Conservation (phyloP, 768 basidiomycete genomes). For the Mycena maculata region DNA sequence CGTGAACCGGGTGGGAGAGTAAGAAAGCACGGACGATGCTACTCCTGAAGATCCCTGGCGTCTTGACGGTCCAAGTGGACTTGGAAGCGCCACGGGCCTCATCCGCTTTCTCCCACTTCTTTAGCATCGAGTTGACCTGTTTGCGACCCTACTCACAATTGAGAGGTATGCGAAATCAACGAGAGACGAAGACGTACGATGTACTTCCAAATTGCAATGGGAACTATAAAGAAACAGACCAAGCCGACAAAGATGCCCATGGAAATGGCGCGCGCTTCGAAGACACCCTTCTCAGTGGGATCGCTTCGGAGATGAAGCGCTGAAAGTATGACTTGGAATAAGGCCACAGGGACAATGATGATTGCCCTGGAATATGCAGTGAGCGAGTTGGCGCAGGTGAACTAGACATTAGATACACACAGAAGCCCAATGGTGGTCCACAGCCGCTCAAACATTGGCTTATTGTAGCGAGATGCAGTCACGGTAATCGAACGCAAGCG, state of each 20-base stretch:
- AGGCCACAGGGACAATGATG: slow-evolving; percentile 52
- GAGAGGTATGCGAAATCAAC: background rate
- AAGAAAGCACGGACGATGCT: slow-evolving; percentile 44
- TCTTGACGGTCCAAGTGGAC: slow-evolving; percentile 57
- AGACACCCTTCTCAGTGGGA: slow-evolving; percentile 12
- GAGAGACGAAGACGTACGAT: slow-evolving; percentile 43
- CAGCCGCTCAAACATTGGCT: slow-evolving; percentile 56
- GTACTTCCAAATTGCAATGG: slow-evolving; percentile 61
- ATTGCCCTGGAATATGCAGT: slow-evolving; percentile 44
- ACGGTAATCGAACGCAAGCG: slow-evolving; percentile 53
- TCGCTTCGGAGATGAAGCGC: slow-evolving; percentile 40
- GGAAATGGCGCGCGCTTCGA: slow-evolving; percentile 47
- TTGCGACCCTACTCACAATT: slow-evolving; percentile 52
- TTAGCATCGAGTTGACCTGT: slow-evolving; percentile 50
- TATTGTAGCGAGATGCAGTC: slow-evolving; percentile 53
- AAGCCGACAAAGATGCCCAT: slow-evolving; percentile 52
- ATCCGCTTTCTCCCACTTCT: slow-evolving; percentile 56
- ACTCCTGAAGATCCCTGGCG: slow-evolving; percentile 53
- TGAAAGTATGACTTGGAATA: slow-evolving; percentile 49
- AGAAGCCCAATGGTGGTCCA: slow-evolving; percentile 53
- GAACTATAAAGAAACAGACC: slow-evolving; percentile 52
- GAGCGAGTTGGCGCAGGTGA: background rate
- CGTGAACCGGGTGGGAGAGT: background rate
- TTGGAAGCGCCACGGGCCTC: slow-evolving; percentile 36
- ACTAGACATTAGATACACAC: slow-evolving; percentile 43